phyloP scores from a whole-genome alignment of 2,329 filamentous ascomycete species.

The Chaetomiaceae sp. region DNA sequence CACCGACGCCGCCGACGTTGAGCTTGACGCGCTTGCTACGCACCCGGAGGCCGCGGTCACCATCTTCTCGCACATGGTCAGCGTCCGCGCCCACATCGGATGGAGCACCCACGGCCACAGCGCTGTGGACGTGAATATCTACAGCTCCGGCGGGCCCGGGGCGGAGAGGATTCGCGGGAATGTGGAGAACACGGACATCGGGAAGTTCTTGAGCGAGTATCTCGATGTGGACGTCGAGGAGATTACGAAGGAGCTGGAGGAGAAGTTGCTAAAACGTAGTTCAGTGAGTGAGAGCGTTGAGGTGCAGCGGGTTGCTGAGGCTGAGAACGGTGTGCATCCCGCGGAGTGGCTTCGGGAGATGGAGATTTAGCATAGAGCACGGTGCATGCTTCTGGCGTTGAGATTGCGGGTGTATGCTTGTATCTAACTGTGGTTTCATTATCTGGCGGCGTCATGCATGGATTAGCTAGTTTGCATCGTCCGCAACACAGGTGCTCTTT shows the following conservation, averaged over 20 bases:
- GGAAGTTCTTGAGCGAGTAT: constrained; percentile 72
- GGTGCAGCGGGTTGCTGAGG: neutral
- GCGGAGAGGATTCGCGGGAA: constrained; percentile 69
- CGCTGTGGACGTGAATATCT: constrained; percentile 94
- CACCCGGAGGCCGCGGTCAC: constrained; percentile 48
- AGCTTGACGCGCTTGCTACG: constrained; percentile 61
- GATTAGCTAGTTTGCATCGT: too few species aligned
- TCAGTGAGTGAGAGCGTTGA: neutral
- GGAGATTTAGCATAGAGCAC: neutral
- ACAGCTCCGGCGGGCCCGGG: constrained; percentile 64
- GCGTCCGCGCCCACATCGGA: constrained; percentile 78
- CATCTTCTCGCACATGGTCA: constrained; percentile 78
- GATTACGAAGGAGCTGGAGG: constrained; percentile 68
- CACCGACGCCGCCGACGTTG: constrained; percentile 60
- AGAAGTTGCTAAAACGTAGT: constrained; percentile 40
- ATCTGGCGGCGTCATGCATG: too few species aligned
- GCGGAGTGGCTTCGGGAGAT: constrained; percentile 3
- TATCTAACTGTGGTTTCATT: too few species aligned
- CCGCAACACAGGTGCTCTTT: too few species aligned
- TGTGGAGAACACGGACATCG: constrained; percentile 91
- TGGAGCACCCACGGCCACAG: constrained; percentile 94
- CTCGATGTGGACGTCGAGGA: constrained; percentile 71
- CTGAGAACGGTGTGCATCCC: constrained; percentile 6
- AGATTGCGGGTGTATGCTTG: too few species aligned
- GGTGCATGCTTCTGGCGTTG: too few species aligned